Conservation (phyloP, 805 yeast genomes). For the Saccharomycopsis fodiens region DNA sequence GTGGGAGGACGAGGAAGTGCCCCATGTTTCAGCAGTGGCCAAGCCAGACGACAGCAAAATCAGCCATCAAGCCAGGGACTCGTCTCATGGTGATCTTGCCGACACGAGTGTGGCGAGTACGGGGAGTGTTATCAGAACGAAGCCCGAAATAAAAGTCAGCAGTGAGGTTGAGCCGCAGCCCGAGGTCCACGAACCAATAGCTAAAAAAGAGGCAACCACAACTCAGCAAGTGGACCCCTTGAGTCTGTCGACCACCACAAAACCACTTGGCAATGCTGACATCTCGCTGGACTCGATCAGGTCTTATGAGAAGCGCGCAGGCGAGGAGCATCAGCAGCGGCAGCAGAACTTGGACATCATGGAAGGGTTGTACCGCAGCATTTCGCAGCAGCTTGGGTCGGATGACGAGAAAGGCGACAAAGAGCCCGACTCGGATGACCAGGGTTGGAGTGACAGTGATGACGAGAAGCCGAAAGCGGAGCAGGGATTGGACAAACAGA, state of each 20-base stretch:
- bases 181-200: not conserved
- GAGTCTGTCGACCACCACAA: not conserved
- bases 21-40: not conserved
- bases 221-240: not conserved
- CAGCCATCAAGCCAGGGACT: too few relatives aligned
- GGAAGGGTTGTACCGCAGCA: conserved; percentile 14
- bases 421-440: not conserved
- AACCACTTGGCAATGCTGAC: not conserved
- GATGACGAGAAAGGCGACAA: conserved; percentile 1
- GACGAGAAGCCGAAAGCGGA: not conserved
- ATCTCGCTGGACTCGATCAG: conserved; percentile 10
- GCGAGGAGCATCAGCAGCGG: conserved; percentile 12
- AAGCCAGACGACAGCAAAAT: not conserved
- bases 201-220: not conserved
- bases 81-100: not conserved
- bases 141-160: too few relatives aligned
- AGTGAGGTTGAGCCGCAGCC: not conserved
- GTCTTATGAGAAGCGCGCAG: conserved; percentile 6
- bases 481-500: too few relatives aligned
- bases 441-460: not conserved
- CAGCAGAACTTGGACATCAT: conserved; percentile 12
- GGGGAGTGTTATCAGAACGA: not conserved
- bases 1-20: not conserved
- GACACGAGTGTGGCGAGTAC: not conserved
- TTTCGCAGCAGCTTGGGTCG: conserved; percentile 11